phyloP scores from a whole-genome alignment of 495 filamentous ascomycete genomes.

The Daldinia decipiens region DNA sequence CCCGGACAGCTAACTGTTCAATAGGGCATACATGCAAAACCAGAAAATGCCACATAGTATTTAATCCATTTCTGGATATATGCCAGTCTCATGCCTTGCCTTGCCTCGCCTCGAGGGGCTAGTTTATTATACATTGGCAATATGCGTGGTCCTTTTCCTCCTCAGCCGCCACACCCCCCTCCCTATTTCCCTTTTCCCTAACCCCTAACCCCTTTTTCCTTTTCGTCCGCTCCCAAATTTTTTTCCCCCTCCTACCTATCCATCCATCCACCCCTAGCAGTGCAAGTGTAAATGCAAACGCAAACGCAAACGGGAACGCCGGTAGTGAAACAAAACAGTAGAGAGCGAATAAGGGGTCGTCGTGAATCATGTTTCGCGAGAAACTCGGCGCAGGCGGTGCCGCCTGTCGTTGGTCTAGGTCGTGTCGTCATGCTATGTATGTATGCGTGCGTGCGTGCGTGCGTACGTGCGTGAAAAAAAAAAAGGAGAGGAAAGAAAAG shows the following conservation, averaged over 20 bases:
- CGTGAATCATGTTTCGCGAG: slow-evolving; percentile 7
- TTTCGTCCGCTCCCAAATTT: not conserved
- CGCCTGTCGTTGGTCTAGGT: not conserved
- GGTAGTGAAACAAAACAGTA: not conserved
- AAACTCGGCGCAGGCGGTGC: not conserved
- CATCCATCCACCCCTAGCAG: not conserved
- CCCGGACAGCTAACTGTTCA: too few species aligned
- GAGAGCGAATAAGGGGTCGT: not conserved
- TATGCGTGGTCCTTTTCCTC: not conserved
- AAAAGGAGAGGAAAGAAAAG: not conserved
- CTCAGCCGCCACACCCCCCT: not conserved
- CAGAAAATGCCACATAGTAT: not conserved
- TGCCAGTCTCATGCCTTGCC: not conserved
- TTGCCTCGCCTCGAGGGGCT: not conserved
- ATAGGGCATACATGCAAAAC: not conserved
- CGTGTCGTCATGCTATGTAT: not conserved
- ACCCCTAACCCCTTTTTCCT: not conserved
- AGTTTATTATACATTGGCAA: slow-evolving; percentile 8
- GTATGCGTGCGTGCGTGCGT: not conserved
- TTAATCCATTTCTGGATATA: slow-evolving; percentile 2
- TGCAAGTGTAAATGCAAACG: not conserved
- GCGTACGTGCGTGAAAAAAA: not conserved
- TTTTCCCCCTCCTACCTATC: not conserved
- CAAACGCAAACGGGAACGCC: not conserved
- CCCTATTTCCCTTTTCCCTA: not conserved